Evolutionary conservation across 78 protist species (phyloP), one percentile per base, ranked within the genome.

Genomic region (Dictyostelium citrinum): DNA sequence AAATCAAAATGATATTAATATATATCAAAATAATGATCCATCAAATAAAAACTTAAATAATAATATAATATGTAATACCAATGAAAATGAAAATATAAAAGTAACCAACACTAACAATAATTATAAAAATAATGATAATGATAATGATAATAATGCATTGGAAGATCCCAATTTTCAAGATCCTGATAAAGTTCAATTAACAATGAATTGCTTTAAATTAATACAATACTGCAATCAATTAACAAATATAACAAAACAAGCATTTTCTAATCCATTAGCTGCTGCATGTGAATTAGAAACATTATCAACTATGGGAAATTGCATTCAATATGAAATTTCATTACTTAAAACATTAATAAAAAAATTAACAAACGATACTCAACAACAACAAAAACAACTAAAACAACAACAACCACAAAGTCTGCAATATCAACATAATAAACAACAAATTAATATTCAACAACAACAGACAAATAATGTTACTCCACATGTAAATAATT

Each of bases 171-270:
- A 29, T 2, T 24, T 49, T 29, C 74, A 85, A 24, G 92, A 85
- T 10, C 92, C 64, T 0, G 92, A 85, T 9, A 85, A 76, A 20
- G 60, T 76, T 27, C 43, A 58, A 72, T 33, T 74, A 11, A 72
- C 81, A 1, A 75, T 49, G 31, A 74, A 76, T 61, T 76, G 70
- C 68, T 85, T 41, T 85, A 85, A 61, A 61, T 33, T 84, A 74
- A 27, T 60, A 1, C 92, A 85, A 85, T 55, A 55, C 11, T 35
- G 83, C 17, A 76, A n/a, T 41, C 92, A 85, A 76, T 4, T 85
- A 43, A 31, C 45, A 6, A 31, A 16, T 45, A 9, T 85, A 3
- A 37, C 77, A 4, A 85, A 85, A 68, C 81, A 55, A 35, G 76
- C 82, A 5, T 85, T 76, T 61, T 14, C n/a, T 0, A 85, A 85